Conservation (phyloP, 345 rosid genomes). For the Arabidopsis arenosa region DNA sequence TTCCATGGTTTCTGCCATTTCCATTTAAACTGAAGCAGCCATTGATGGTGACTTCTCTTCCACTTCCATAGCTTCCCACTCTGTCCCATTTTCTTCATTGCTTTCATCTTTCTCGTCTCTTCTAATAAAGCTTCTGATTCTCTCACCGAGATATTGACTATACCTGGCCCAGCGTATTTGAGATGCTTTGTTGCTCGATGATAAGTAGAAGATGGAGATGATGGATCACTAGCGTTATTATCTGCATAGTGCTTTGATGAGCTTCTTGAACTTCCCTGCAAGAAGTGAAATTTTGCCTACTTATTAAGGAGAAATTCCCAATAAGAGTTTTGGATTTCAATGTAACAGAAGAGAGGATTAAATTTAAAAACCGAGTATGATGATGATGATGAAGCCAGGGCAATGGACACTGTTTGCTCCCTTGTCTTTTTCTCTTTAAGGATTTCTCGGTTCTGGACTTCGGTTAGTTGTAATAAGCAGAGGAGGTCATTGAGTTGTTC, state of each 20-base stretch:
- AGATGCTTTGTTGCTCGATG: slow-evolving; percentile 78
- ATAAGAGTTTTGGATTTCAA: background rate
- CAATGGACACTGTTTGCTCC: slow-evolving; percentile 67
- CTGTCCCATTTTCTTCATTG: slow-evolving; percentile 64
- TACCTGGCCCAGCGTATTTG: slow-evolving; percentile 61
- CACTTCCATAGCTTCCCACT: slow-evolving; percentile 84
- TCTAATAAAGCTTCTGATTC: slow-evolving; percentile 63
- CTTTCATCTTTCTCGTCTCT: slow-evolving; percentile 60
- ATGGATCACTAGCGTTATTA: slow-evolving; percentile 46
- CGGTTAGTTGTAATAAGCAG: slow-evolving; percentile 60
- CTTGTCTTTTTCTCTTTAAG: slow-evolving; percentile 63
- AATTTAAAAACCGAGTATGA: slow-evolving; percentile 49
- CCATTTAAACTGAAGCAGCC: slow-evolving; percentile 89
- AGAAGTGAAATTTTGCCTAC: background rate
- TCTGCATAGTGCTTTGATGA: slow-evolving; percentile 56
- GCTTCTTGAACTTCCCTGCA: slow-evolving; percentile 54
- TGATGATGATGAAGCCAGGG: slow-evolving; percentile 58
- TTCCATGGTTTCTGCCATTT: slow-evolving; percentile 96
- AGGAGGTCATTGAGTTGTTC: slow-evolving; percentile 70
- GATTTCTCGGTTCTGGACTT: slow-evolving; percentile 64
- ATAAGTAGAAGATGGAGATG: slow-evolving; percentile 53
- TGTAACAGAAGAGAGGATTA: background rate
- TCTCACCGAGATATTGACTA: slow-evolving; percentile 55
- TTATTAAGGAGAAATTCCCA: background rate
- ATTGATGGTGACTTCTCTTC: slow-evolving; percentile 89